These are phyloP conservation scores for Flaveria linearis DNA, from an alignment of 129 eudicot species.

Conservation along the genomic window DNA sequence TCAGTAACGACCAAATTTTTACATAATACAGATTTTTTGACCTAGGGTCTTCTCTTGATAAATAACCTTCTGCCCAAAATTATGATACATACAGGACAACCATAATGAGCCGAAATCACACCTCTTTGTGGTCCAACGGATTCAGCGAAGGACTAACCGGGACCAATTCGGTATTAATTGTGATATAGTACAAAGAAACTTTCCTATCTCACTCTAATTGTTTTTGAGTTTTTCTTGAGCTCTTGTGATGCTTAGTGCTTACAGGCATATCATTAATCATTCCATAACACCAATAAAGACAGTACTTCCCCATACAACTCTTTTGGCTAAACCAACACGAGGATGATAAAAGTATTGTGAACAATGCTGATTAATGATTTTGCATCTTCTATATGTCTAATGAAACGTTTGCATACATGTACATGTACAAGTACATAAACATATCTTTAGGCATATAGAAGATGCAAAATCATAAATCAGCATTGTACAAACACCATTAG, in stretches of 20 bases:
- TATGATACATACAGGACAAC: slow-evolving; percentile 23
- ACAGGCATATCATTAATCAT: neutral
- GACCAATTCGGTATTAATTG: slow-evolving; percentile 32
- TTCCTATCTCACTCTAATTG: slow-evolving; percentile 30
- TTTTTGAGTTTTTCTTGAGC: slow-evolving; percentile 20
- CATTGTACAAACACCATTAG: slow-evolving; percentile 6
- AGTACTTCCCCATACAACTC: neutral
- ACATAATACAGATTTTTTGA: neutral
- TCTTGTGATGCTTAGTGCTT: neutral
- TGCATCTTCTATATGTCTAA: no score
- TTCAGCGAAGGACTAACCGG: slow-evolving; percentile 14
- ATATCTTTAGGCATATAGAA: no score
- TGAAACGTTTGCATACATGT: neutral
- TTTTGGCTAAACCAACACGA: slow-evolving; percentile 16
- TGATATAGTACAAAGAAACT: slow-evolving; percentile 24
- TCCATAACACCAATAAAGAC: slow-evolving; percentile 14
- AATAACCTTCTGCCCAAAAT: slow-evolving; percentile 18
- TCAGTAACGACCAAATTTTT: neutral
- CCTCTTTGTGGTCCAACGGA: slow-evolving; percentile 34
- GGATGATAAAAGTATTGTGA: slow-evolving; percentile 13
- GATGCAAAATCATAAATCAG: neutral
- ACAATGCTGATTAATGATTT: slow-evolving; percentile 2
- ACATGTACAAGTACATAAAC: neutral
- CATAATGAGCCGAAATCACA: neutral
- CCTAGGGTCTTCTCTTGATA: slow-evolving; percentile 25